Evolutionary conservation across 78 protist genomes (phyloP).

Genomic region (Dictyostelium intermedium): DNA sequence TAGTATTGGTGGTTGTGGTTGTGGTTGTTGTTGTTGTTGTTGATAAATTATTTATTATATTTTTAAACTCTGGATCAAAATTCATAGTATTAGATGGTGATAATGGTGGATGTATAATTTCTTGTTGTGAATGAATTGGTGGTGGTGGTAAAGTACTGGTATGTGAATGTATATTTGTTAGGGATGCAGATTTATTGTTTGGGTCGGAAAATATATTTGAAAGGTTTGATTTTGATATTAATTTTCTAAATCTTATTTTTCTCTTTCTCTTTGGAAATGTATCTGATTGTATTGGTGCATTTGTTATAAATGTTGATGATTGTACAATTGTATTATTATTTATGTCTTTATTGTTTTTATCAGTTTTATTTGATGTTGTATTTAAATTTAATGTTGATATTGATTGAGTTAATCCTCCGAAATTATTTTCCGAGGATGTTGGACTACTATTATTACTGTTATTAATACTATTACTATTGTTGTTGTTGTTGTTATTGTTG

Average conservation of each 20-base stretch:
- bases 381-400: neutral
- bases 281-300: conserved; percentile 19
- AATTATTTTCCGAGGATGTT: neutral
- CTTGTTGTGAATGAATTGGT: neutral
- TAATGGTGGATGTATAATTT: neutral
- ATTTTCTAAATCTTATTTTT: conserved; percentile 37
- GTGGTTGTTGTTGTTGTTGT: neutral
- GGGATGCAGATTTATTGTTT: neutral
- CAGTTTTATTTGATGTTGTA: neutral
- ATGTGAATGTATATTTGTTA: neutral
- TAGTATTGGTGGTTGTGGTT: neutral
- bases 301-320: conserved; percentile 7
- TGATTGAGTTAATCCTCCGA: neutral
- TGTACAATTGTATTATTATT: neutral
- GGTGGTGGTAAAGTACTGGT: neutral
- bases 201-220: conserved; percentile 27
- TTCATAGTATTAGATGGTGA: neutral
- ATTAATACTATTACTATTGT: neutral
- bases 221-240: conserved; percentile 18
- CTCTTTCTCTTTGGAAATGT: conserved; percentile 47
- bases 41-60: neutral
- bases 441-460: neutral
- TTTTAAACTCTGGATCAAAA: neutral
- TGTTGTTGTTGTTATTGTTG: neutral
- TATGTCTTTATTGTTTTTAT: neutral